Evolutionary conservation across 129 eudicot genomes (phyloP).

Genomic region (Ambrosia trifida): DNA sequence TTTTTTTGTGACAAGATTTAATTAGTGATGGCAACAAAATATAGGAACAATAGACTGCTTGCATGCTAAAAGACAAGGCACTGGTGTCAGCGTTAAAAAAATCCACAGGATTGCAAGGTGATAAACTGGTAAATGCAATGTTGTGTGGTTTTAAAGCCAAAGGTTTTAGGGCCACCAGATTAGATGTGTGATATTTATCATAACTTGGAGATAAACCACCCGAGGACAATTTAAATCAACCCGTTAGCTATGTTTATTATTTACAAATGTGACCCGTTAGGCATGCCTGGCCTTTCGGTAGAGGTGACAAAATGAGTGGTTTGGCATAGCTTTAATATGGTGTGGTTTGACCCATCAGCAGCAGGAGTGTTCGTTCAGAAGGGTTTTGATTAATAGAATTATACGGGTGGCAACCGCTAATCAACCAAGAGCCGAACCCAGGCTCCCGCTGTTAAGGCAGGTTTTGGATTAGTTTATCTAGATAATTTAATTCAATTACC

Average conservation of each 20-base stretch:
- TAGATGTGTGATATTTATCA: neutral
- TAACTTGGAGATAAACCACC: neutral
- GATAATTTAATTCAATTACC: too few relatives aligned
- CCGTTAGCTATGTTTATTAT: neutral
- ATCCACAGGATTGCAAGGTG: conserved; percentile 3
- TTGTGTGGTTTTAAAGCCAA: neutral
- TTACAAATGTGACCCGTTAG: neutral
- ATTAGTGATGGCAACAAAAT: conserved; percentile 31
- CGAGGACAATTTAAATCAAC: neutral
- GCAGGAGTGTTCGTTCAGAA: too few relatives aligned
- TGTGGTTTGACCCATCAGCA: too few relatives aligned
- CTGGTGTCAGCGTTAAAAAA: neutral
- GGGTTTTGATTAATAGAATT: too few relatives aligned
- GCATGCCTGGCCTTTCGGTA: neutral
- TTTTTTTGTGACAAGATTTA: conserved; percentile 6
- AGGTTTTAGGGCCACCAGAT: conserved; percentile 14
- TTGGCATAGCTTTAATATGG: too few relatives aligned
- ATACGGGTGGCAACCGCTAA: too few relatives aligned
- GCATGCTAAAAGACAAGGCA: conserved; percentile 27
- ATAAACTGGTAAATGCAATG: neutral
- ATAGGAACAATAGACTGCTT: conserved; percentile 4
- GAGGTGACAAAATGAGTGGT: too few relatives aligned
- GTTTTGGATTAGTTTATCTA: too few relatives aligned
- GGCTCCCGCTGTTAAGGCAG: too few relatives aligned
- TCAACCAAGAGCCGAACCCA: too few relatives aligned